Evolutionary conservation across 2,329 filamentous ascomycete species (phyloP), one percentile per base, ranked within the genome.

Genomic region (Xylaria sp.): DNA sequence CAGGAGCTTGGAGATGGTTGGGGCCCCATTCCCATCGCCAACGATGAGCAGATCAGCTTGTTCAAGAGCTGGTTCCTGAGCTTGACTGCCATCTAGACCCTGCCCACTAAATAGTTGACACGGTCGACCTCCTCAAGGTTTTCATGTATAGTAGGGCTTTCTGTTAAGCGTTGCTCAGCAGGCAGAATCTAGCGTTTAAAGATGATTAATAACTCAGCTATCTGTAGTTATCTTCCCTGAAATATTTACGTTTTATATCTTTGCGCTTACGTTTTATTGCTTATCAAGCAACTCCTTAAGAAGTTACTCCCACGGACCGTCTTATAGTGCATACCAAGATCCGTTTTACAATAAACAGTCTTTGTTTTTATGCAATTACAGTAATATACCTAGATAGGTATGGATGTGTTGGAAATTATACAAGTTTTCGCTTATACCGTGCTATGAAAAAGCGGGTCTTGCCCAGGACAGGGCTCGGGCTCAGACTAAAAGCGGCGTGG

Each of bases 21-120:
- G 49, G 65, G 63, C 12, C 60, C 63, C 6, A 59, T 61, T 2
- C 63, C 63, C n/a, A 57, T 67, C 28, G 65, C 63, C 35, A 46
- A 52, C 35, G 47, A 28, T 2, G 38, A 59, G 43, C 63, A 67
- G 59, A 64, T 67, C 33, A 21, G 28, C 25, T 35, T 67, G 53
- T 52, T 64, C 40, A 38, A 55, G 8, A 58, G 55, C 33, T 67
- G 65, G 65, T 66, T 66, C 37, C 42, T 42, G 17, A 61, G 59
- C 2, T 45, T 63, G 46, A 49, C 60, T 17, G 43, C 60, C 35
- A 31, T 87, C 47, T 49, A 49, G 46, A 35, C 46, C 12, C 46
- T 19, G 28, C 19, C 3, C 46, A 17, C 28, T 49, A 35, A 33
- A 33, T 33, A 33, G 31, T 49, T 19, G 25, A 28, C 46, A 49